Evolutionary conservation across 345 rosid genomes (phyloP), one percentile per base, ranked within the genome.

Genomic region (Combretum micranthum): DNA sequence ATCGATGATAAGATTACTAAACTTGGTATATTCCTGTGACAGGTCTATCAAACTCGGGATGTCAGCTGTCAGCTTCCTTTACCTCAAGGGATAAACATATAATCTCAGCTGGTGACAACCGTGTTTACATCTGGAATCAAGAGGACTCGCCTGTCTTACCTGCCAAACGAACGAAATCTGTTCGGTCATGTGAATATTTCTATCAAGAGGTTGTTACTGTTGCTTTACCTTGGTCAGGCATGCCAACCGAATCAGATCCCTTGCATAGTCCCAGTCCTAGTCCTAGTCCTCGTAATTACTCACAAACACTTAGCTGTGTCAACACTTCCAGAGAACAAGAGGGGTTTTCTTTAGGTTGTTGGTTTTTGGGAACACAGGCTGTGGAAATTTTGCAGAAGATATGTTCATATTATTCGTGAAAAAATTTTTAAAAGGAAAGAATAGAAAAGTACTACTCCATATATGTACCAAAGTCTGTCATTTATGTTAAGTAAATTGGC

Each of bases 31-130:
- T 32, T 32, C 39, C 39, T 32, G 9, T 59, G 42, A 32, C 70
- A 86, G 97, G 80, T 64, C 72, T 79, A 26, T 47, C 83, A 17
- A 88, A 72, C 60, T 84, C 74, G 14, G 77, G 83, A 58, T 80
- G 76, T 66, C 98, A 86, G 68, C 74, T 77, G 74, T 88, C 96
- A 54, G 98, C 87, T 63, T 80, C 86, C 20, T 83, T 92, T 60
- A 53, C 81, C 54, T 78, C 89, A 42, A 73, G 77, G 1, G 93
- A 85, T 65, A 84, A 72, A 69, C 89, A 86, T 56, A 80, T 88
- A 61, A 62, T 92, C 75, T 92, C 97, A 20, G 75, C 87, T 17
- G 81, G 96, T 55, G 94, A 88, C 70, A 68, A 66, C 54, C 95
- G 72, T 12, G 89, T 92, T 55, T 88, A 81, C 69, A 70, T 84